Evolutionary conservation across 306 rosid genomes (phyloP).

Genomic region (Chamaecrista fasciculata): DNA sequence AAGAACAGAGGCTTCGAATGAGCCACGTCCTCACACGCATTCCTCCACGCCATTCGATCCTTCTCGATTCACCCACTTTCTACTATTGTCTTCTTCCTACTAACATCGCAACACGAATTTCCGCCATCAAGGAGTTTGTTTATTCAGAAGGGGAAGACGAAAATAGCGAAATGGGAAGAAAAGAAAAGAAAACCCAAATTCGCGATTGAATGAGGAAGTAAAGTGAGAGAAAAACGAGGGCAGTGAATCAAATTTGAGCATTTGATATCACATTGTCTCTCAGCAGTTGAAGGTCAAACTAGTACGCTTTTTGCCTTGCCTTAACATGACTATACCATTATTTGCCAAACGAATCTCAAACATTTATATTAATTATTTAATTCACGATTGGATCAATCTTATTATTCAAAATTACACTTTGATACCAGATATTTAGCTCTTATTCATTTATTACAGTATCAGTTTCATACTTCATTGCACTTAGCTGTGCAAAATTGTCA

Average conservation of each 20-base stretch:
- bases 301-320: not conserved
- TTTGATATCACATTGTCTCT: too few relatives aligned
- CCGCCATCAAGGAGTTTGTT: not conserved
- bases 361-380: too few relatives aligned
- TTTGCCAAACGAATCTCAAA: not conserved
- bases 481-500: too few relatives aligned
- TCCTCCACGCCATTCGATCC: conserved; percentile 36
- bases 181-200: not conserved
- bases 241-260: not conserved
- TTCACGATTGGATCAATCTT: not conserved
- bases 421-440: too few relatives aligned
- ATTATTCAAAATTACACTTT: too few relatives aligned
- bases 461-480: too few relatives aligned
- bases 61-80: not conserved
- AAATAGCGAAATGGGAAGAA: not conserved
- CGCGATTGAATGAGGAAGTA: not conserved
- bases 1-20: conserved; percentile 69
- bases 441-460: too few relatives aligned
- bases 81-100: not conserved
- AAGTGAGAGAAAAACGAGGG: not conserved
- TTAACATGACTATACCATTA: not conserved
- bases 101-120: not conserved
- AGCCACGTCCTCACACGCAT: conserved; percentile 46
- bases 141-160: not conserved
- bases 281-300: conserved; percentile 8